Evolutionary conservation across 208 protist genomes (phyloP).

Genomic region (Leishmania gerbilli): DNA sequence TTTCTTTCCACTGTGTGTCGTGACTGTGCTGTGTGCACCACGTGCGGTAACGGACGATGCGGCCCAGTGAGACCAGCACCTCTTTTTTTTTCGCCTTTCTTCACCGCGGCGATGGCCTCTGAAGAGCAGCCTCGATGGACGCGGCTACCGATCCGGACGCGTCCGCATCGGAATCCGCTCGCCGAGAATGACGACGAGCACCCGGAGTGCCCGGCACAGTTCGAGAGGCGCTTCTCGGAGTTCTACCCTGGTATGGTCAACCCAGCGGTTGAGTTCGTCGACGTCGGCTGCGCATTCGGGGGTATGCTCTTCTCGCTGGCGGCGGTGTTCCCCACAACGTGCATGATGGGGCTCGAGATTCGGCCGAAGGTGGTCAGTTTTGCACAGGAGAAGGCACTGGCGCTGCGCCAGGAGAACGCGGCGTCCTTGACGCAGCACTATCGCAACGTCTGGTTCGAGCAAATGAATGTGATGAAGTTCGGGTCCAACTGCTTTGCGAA

Average conservation of each 20-base stretch:
- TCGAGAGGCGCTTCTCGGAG: slow-evolving; percentile 40
- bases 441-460: slow-evolving; percentile 95
- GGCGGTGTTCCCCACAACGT: slow-evolving; percentile 90
- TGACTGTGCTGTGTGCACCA: not conserved
- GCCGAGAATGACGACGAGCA: slow-evolving; percentile 89
- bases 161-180: slow-evolving; percentile 94
- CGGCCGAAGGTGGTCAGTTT: slow-evolving; percentile 94
- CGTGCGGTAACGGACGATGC: not conserved
- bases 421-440: slow-evolving; percentile 84
- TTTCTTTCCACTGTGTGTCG: not conserved
- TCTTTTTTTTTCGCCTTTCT: not conserved
- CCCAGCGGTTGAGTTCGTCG: slow-evolving; percentile 82
- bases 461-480: slow-evolving; percentile 98
- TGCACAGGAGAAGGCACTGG: slow-evolving; percentile 82
- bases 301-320: slow-evolving; percentile 94
- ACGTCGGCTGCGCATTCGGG: slow-evolving; percentile 98
- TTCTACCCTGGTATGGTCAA: slow-evolving; percentile 53
- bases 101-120: slow-evolving; percentile 3
- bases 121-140: slow-evolving; percentile 72
- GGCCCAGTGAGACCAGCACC: no score
- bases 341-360: slow-evolving; percentile 97
- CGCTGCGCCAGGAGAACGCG: slow-evolving; percentile 48
- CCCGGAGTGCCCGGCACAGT: slow-evolving; percentile 71
- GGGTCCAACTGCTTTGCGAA: slow-evolving; percentile 97
- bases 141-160: slow-evolving; percentile 85